Percentiles rank a stretch among this genome's conserved stretches.
phyloP scores from a whole-genome alignment of 2,329 filamentous ascomycete species.

The Aspergillus terreus region DNA sequence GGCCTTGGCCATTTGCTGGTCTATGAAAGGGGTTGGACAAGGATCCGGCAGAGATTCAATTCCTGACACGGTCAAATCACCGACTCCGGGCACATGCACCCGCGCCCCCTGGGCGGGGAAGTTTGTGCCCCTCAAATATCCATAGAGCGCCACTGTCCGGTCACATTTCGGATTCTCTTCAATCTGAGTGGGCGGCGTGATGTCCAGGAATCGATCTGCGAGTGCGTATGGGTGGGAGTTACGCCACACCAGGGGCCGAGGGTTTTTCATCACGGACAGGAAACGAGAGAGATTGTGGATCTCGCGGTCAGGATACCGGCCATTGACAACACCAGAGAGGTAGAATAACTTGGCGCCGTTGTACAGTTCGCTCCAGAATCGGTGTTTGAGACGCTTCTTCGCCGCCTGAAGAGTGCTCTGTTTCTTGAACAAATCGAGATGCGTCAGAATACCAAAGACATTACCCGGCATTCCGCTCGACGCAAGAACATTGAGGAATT shows the following conservation, averaged over 20 bases:
- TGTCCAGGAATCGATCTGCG: slow-evolving; percentile 89
- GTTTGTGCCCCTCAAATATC: slow-evolving; percentile 91
- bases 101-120: slow-evolving; percentile 80
- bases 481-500: slow-evolving; percentile 92
- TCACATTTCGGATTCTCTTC: slow-evolving; percentile 88
- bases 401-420: slow-evolving; percentile 87
- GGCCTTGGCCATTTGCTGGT: slow-evolving; percentile 79
- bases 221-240: slow-evolving; percentile 94
- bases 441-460: slow-evolving; percentile 93
- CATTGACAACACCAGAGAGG: slow-evolving; percentile 92
- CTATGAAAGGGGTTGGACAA: slow-evolving; percentile 88
- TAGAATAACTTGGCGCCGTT: slow-evolving; percentile 97
- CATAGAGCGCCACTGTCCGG: slow-evolving; percentile 83
- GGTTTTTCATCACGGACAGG: slow-evolving; percentile 98
- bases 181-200: slow-evolving; percentile 87
- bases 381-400: slow-evolving; percentile 93
- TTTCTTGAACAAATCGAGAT: slow-evolving; percentile 92
- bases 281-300: slow-evolving; percentile 94
- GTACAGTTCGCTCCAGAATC: slow-evolving; percentile 96
- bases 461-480: slow-evolving; percentile 97
- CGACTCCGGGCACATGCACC: slow-evolving; percentile 88
- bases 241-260: slow-evolving; percentile 90
- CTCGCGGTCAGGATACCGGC: slow-evolving; percentile 92
- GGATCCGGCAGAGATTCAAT: slow-evolving; percentile 91
- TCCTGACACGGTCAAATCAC: slow-evolving; percentile 76